phyloP scores from a whole-genome alignment of 805 yeast species.

The Ogataea paraovalis region DNA sequence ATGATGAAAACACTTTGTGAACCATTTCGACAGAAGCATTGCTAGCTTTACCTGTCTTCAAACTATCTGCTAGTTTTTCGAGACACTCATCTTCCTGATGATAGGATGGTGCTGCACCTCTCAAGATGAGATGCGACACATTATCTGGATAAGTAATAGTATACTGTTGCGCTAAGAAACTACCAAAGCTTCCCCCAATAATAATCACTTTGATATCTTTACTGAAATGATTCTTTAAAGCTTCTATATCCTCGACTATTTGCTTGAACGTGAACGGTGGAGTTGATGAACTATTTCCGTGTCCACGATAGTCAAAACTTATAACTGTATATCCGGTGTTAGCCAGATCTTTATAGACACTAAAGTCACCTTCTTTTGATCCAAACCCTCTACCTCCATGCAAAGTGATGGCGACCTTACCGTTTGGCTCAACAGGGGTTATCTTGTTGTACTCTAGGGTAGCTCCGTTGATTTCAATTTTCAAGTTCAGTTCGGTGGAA shows the following conservation, averaged over 20 bases:
- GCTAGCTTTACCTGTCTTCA: constrained; percentile 10
- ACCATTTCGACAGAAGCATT: constrained; percentile 22
- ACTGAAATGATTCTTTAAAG: constrained; percentile 11
- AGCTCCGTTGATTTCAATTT: constrained; percentile 14
- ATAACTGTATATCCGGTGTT: constrained; percentile 19
- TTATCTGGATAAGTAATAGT: constrained; percentile 19
- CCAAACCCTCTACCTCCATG: constrained; percentile 28
- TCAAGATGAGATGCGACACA: constrained; percentile 12
- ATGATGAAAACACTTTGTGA: constrained; percentile 20
- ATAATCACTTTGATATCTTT: constrained; percentile 14
- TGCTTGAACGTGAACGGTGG: constrained; percentile 22
- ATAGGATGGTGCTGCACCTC: constrained; percentile 25
- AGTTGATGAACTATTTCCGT: constrained; percentile 19
- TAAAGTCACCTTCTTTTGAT: constrained; percentile 18
- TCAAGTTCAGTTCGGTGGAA: constrained; percentile 1
- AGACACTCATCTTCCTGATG: constrained; percentile 22
- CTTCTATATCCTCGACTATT: constrained; percentile 23
- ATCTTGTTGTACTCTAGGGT: constrained; percentile 12
- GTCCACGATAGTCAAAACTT: constrained; percentile 25
- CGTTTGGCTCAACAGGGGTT: constrained; percentile 10
- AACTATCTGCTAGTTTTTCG: constrained; percentile 8
- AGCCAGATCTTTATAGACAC: constrained; percentile 18
- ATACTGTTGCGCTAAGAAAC: constrained; percentile 25
- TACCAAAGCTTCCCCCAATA: constrained; percentile 26
- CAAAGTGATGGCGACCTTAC: constrained; percentile 18